Evolutionary conservation across 2,329 filamentous ascomycete genomes (phyloP).

Genomic region (Fusarium sp.): DNA sequence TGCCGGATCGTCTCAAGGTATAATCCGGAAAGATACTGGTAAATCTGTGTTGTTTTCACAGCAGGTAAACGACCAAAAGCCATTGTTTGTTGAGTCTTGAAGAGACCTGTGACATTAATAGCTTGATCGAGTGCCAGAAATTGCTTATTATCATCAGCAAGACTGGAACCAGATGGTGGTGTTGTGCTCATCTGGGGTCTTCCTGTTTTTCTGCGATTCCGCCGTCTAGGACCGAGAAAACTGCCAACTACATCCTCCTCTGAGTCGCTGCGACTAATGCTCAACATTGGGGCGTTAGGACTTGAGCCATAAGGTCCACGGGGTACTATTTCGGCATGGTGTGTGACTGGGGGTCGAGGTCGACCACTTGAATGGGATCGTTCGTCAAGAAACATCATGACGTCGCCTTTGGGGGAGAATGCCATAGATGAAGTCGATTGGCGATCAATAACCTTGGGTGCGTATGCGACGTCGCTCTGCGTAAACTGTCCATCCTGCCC

Average conservation of each 20-base stretch:
- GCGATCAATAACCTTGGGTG: conserved; percentile 71
- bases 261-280: conserved; percentile 70
- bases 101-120: conserved; percentile 67
- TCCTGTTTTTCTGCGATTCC: conserved; percentile 56
- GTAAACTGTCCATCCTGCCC: conserved; percentile 71
- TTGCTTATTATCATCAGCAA: conserved; percentile 51
- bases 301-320: conserved; percentile 61
- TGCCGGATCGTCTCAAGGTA: conserved; percentile 67
- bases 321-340: conserved; percentile 51
- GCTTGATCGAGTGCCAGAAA: conserved; percentile 67
- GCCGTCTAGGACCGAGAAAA: conserved; percentile 64
- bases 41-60: conserved; percentile 61
- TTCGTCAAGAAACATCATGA: conserved; percentile 71
- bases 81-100: conserved; percentile 71
- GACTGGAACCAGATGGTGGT: conserved; percentile 57
- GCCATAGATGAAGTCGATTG: conserved; percentile 70
- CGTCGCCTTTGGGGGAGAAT: conserved; percentile 69
- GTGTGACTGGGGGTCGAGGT: conserved; percentile 55
- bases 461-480: conserved; percentile 74
- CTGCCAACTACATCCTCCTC: conserved; percentile 72
- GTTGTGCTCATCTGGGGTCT: conserved; percentile 65
- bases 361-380: conserved; percentile 55
- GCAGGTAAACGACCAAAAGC: conserved; percentile 68
- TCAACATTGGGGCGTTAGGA: conserved; percentile 62
- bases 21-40: conserved; percentile 65